Percentiles rank a stretch among this genome's conserved stretches.
Evolutionary conservation across 1,284 basidiomycete species (phyloP).

Genomic region (Moniliophthora roreri): DNA sequence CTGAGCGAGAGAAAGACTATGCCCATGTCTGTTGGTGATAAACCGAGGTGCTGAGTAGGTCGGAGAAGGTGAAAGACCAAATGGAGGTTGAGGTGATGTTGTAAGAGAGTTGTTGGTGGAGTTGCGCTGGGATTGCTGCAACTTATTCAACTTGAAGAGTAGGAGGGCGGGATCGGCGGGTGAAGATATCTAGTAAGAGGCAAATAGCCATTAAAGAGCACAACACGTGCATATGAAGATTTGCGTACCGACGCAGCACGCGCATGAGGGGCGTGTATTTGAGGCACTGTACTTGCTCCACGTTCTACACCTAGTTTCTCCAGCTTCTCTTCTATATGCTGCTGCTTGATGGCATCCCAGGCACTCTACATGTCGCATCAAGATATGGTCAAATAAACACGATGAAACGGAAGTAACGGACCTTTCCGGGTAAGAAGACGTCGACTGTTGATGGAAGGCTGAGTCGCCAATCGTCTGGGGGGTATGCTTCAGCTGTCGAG

Average conservation of each 20-base stretch:
- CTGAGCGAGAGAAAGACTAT: conserved; percentile 70
- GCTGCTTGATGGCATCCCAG: conserved; percentile 71
- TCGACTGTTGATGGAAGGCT: conserved; percentile 65
- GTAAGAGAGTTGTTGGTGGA: conserved; percentile 54
- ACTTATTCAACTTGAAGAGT: conserved; percentile 77
- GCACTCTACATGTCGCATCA: conserved; percentile 43
- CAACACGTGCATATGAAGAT: conserved; percentile 23
- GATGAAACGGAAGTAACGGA: conserved; percentile 29
- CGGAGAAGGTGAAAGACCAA: conserved; percentile 19
- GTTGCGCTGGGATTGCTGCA: conserved; percentile 66
- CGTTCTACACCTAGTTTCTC: conserved; percentile 75
- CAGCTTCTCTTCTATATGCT: conserved; percentile 75
- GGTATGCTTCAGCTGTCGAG: conserved; percentile 54
- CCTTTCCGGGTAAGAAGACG: conserved; percentile 82
- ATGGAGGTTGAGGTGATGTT: conserved; percentile 61
- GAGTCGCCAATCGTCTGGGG: conserved; percentile 57
- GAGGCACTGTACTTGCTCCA: conserved; percentile 51
- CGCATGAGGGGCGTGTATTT: conserved; percentile 70
- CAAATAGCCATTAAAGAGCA: conserved; percentile 21
- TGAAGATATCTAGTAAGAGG: conserved; percentile 66
- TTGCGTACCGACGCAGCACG: conserved; percentile 74
- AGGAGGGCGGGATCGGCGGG: conserved; percentile 79
- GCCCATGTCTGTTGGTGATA: conserved; percentile 56
- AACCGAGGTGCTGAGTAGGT: conserved; percentile 24
- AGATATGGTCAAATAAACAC: conserved; percentile 5